Evolutionary conservation across 176 grass and related monocot species (phyloP).

Genomic region (Eleusine coracana): DNA sequence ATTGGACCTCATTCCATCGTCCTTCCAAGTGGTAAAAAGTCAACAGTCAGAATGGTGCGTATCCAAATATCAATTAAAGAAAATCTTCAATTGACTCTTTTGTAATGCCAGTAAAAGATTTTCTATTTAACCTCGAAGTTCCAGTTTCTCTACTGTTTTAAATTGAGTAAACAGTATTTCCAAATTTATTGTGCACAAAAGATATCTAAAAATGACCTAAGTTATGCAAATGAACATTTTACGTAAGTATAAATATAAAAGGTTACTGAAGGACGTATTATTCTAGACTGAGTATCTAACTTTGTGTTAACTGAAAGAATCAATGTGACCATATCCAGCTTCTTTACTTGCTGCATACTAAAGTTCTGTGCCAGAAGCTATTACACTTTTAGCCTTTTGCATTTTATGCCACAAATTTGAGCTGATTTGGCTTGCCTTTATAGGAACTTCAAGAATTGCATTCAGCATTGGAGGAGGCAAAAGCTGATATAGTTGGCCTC

Average conservation of each 20-base stretch:
- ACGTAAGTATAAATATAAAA: no score
- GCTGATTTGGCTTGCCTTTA: slow-evolving; percentile 2
- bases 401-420: slow-evolving; percentile 20
- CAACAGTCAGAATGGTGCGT: slow-evolving; percentile 87
- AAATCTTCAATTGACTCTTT: not conserved
- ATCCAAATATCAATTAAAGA: not conserved
- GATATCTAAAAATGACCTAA: slow-evolving; percentile 7
- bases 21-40: slow-evolving; percentile 82
- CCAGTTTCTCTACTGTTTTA: not conserved
- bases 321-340: not conserved
- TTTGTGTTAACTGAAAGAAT: not conserved
- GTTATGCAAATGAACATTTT: no score
- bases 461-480: slow-evolving; percentile 94
- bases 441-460: slow-evolving; percentile 94
- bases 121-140: not conserved
- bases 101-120: not conserved
- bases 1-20: slow-evolving; percentile 96
- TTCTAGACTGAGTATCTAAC: not conserved
- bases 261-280: no score
- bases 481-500: slow-evolving; percentile 98
- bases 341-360: not conserved
- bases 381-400: slow-evolving; percentile 2
- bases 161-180: not conserved
- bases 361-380: not conserved
- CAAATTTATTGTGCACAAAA: slow-evolving; percentile 15